Base-by-base conservation (phyloP, 208 protist species). In the Trypanosoma avium region DNA sequence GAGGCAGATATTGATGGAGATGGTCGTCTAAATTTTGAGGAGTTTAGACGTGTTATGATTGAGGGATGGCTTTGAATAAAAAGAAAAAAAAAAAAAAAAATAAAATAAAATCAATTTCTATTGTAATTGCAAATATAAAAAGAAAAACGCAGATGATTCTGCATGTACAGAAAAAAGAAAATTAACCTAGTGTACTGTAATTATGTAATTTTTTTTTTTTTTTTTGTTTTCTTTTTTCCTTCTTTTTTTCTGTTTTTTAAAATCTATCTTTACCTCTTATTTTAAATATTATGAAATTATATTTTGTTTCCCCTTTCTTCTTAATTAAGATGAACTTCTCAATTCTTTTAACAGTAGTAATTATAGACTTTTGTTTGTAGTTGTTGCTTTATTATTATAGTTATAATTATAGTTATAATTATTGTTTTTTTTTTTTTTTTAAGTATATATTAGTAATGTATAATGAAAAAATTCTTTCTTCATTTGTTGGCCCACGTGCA, bases 1-100 rank as follows among this genome's bases (percentile, higher is more conserved):
- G 93, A 97, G 67, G 90, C 77, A 0, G 92, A 97, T 63, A 78
- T 80, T 42, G 88, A 94, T 36, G 93, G 92, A 26, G 92, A 97
- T 73, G 91, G 95, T 9, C 85, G 82, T 40, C 67, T 97, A 4
- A 89, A 73, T 73, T 95, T 93, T 76, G 83, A 88, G 21, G 93
- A 97, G 40, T 97, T 96, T 73, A 70, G 78, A 3, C 76, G 84
- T n/a, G 74, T 97, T 15, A 95, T 94, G 85, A 67, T 69, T 9
- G 74, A 84, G 5, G 75, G 72, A 27, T 80, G 71, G 35, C n/a
- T 21, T 9, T 59, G 49, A 36, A 12, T n/a, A n/a, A n/a, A n/a
- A n/a, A n/a, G n/a, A n/a, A n/a, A n/a, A n/a, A n/a, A n/a, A n/a
- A n/a, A n/a, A n/a, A n/a, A n/a, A n/a, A 38, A 27, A 58, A 55